Percentiles rank a stretch among this genome's conserved stretches.
Conservation (phyloP, 1,139 yeast species). For the Geotrichum cucujoidarum region DNA sequence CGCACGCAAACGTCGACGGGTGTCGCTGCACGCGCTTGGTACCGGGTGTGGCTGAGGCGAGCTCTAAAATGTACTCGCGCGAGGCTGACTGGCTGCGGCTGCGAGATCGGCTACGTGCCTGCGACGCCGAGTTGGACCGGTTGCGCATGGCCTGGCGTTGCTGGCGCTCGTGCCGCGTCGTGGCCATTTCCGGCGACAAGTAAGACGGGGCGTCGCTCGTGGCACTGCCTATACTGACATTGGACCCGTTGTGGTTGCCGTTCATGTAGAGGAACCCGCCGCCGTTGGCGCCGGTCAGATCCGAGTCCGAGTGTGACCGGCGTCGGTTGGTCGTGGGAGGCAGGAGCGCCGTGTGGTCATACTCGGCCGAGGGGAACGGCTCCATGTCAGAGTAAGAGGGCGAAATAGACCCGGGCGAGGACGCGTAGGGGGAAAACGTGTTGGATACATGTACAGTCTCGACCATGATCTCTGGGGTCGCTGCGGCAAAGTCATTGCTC, state of each 20-base stretch:
- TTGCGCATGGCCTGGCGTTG: constrained; percentile 9
- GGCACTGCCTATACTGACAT: constrained; percentile 10
- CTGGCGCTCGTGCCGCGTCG: constrained; percentile 3
- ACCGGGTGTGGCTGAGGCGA: constrained; percentile 32
- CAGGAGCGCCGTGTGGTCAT: background rate
- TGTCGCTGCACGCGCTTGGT: constrained; percentile 63
- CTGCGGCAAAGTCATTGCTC: background rate
- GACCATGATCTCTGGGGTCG: constrained; percentile 20
- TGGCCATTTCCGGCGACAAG: constrained; percentile 14
- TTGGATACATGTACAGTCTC: constrained; percentile 14
- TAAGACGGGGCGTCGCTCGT: constrained; percentile 8
- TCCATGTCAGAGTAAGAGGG: constrained; percentile 18
- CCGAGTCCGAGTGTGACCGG: constrained; percentile 28
- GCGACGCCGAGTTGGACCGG: constrained; percentile 14
- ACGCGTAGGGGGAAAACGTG: constrained; percentile 5
- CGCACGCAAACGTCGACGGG: constrained; percentile 81
- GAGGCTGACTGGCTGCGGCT: constrained; percentile 27
- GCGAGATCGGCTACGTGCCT: constrained; percentile 22
- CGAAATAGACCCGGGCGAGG: constrained; percentile 13
- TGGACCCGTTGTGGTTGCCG: constrained; percentile 11
- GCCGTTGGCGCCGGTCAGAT: constrained; percentile 11
- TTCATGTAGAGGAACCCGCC: constrained; percentile 2
- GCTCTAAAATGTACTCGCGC: constrained; percentile 36
- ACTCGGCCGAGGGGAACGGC: constrained; percentile 13
- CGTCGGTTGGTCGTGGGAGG: constrained; percentile 24